phyloP scores from a whole-genome alignment of 495 filamentous ascomycete species.

The Ramalina peruviana region DNA sequence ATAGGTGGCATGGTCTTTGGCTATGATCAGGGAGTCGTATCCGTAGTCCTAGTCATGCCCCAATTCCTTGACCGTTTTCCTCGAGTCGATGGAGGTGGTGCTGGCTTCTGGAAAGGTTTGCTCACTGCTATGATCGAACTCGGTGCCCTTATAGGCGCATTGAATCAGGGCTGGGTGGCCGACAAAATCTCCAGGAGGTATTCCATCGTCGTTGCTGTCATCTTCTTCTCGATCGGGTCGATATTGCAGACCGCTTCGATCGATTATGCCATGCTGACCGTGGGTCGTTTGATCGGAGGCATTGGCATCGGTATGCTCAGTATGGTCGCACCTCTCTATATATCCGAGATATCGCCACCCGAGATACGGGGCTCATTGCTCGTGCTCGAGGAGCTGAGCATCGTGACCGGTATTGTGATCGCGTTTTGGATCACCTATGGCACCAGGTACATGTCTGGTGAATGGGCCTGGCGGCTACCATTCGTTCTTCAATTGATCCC shows the following conservation, averaged over 20 bases:
- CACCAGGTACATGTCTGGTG: slow-evolving; percentile 35
- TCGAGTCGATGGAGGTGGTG: slow-evolving; percentile 27
- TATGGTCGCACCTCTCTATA: slow-evolving; percentile 42
- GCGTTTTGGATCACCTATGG: slow-evolving; percentile 46
- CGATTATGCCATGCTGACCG: slow-evolving; percentile 41
- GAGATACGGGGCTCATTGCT: slow-evolving; percentile 39
- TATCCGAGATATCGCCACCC: slow-evolving; percentile 42
- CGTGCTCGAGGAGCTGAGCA: slow-evolving; percentile 40
- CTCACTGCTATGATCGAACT: slow-evolving; percentile 49
- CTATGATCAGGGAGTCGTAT: slow-evolving; percentile 44
- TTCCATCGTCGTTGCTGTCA: slow-evolving; percentile 40
- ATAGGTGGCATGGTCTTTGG: slow-evolving; percentile 44
- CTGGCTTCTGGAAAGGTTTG: slow-evolving; percentile 45
- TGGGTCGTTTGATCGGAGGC: slow-evolving; percentile 48
- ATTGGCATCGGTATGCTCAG: slow-evolving; percentile 44
- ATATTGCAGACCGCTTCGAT: slow-evolving; percentile 40
- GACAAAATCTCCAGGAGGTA: slow-evolving; percentile 45
- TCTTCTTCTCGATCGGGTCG: slow-evolving; percentile 41
- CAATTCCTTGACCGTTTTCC: slow-evolving; percentile 40
- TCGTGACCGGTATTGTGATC: slow-evolving; percentile 41
- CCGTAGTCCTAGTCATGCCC: slow-evolving; percentile 42
- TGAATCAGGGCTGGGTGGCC: slow-evolving; percentile 46
- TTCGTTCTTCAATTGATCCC: slow-evolving; percentile 38
- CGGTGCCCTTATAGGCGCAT: slow-evolving; percentile 38
- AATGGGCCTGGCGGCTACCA: slow-evolving; percentile 38